A percentile compares a stretch with the other conserved stretches of the same genome.
phyloP scores from a whole-genome alignment of 1,284 basidiomycete species.

The Salmacisia buchloeana region DNA sequence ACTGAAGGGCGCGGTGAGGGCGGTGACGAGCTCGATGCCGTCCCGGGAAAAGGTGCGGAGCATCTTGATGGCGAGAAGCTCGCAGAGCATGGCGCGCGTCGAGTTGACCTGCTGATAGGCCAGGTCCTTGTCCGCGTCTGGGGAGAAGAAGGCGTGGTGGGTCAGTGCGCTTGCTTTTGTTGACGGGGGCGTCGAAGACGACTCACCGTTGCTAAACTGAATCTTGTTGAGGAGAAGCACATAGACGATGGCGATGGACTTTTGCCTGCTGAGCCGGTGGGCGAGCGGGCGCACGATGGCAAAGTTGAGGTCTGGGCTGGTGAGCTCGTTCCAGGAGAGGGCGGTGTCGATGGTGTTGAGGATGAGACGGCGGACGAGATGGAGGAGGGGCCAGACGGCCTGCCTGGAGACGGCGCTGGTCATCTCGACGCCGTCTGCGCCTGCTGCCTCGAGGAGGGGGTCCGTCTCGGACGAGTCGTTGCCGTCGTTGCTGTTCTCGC shows the following conservation, averaged over 20 bases:
- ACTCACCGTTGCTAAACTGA: constrained; percentile 63
- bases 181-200: background rate
- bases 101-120: constrained; percentile 60
- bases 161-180: background rate
- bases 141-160: background rate
- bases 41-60: constrained; percentile 57
- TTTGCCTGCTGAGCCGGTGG: constrained; percentile 33
- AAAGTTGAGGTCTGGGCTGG: constrained; percentile 39
- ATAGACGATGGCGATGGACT: constrained; percentile 65
- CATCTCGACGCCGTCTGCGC: constrained; percentile 28
- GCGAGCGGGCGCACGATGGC: constrained; percentile 38
- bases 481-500: background rate
- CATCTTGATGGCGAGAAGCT: constrained; percentile 76
- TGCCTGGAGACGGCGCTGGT: constrained; percentile 28
- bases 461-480: background rate
- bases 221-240: constrained; percentile 82
- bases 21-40: constrained; percentile 66
- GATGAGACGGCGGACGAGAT: constrained; percentile 29
- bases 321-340: constrained; percentile 32
- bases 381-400: constrained; percentile 35
- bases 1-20: constrained; percentile 81
- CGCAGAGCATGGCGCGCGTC: constrained; percentile 74
- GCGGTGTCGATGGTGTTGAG: constrained; percentile 37
- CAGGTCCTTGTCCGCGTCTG: constrained; percentile 53
- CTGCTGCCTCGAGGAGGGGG: constrained; percentile 12